Base-by-base conservation (phyloP, 495 filamentous ascomycete species). In the Penicillium nucicola region DNA sequence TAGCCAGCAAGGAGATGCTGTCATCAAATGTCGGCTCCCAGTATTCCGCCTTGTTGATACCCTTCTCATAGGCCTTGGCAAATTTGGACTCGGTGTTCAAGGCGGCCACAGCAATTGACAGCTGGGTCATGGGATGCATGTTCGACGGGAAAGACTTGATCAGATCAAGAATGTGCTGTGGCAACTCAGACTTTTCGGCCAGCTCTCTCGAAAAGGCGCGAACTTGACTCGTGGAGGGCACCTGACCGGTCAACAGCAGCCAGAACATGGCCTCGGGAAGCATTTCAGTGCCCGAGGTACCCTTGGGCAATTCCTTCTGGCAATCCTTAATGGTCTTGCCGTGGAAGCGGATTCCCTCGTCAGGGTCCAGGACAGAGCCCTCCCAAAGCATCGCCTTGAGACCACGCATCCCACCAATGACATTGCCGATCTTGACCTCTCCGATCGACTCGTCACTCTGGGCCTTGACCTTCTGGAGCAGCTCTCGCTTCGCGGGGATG, bases 241-340 rank as follows among this genome's bases (percentile, higher is more conserved):
- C 88, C 68, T 92, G 79, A 49, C 93, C 95, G 8, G 93, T 98
- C 52, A 98, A 73, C 13, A 98, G 85, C 20, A 98, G 86, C 93
- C 93, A 98, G 81, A 98, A 98, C 93, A 98, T 97, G 64, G 91
- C 85, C 71, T 98, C 93, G 32, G 93, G 93, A 2, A 98, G 85
- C 95, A 97, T 97, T 76, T 98, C 92, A n/a, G 89, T 93, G 50
- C 93, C 93, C 2, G 87, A 82, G 47, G 82, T 88, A 45, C 92
- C 93, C 76, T 96, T 97, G 60, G 93, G 93, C 7, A 98, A 82
- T 65, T 95, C 84, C 49, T 83, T 81, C 64, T 96, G 92, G 79
- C 93, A 98, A 65, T 98, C 93, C 75, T 93, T 95, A 78, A 98
- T 98, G 41, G 90, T 97, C 59, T 86, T 85, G 61, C 95, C 95